Evolutionary conservation across 139 green algal genomes (phyloP), one percentile per base, ranked within the genome.

Genomic region (Chlamydomonas incerta): DNA sequence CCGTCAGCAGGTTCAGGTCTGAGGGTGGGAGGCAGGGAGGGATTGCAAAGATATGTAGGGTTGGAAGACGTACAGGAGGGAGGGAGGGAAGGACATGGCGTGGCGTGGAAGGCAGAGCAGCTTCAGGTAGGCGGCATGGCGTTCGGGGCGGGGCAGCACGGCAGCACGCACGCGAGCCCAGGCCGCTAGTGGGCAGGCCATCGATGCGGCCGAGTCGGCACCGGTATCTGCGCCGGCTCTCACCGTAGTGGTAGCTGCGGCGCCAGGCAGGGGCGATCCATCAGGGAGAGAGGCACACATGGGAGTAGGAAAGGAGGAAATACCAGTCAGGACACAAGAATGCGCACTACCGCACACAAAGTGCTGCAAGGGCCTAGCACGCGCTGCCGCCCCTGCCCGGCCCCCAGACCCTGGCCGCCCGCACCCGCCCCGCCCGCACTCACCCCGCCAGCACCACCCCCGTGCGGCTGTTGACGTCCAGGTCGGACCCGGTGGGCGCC

Each of bases 1-100:
- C 95, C 14, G 96, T 99, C 24, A 99, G 89, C 58, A 98, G 93
- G 88, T 99, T 99, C 37, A 99, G 91, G 89, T 99, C 97, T 82
- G 93, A 96, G 91, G 99, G 97, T 85, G 93, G 98, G 0, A 97
- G 94, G 80, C 29, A 31, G 58, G 87, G 20, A 29, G 57, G 72
- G 20, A 52, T 14, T 75, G 31, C 37, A 23, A 57, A 60, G 17
- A 52, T 31, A 55, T 26, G 73, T n/a, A 55, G 5, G 52, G 72
- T 50, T 50, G 50, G 5, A 6, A 47, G 15, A 50, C 11, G 62
- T 2, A n/a, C n/a, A n/a, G n/a, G n/a, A n/a, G n/a, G n/a, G n/a
- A n/a, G n/a, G n/a, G n/a, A n/a, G n/a, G n/a, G n/a, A n/a, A n/a
- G n/a, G n/a, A n/a, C n/a, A n/a, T n/a, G n/a, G n/a, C n/a, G n/a